These are phyloP conservation scores for Penicillium riverlandense DNA, from an alignment of 495 filamentous ascomycete species.

Conservation along the genomic window DNA sequence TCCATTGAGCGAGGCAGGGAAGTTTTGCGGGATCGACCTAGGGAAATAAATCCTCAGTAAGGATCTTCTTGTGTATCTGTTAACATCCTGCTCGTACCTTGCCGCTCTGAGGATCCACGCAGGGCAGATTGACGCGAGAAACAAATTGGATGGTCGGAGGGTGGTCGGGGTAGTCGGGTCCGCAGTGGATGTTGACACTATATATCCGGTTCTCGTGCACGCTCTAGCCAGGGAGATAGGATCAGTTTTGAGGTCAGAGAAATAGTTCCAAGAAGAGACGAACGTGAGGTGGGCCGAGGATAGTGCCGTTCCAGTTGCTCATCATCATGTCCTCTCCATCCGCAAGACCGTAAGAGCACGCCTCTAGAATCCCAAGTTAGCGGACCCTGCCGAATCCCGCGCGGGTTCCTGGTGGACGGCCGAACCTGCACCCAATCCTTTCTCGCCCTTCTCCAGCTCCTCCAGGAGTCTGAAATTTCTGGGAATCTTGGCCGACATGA, in stretches of 20 bases:
- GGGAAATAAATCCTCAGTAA: background rate
- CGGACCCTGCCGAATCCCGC: background rate
- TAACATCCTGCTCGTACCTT: constrained; percentile 49
- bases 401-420: constrained; percentile 1
- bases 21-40: constrained; percentile 81
- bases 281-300: constrained; percentile 94
- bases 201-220: constrained; percentile 98
- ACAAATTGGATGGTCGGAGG: constrained; percentile 87
- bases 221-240: constrained; percentile 48
- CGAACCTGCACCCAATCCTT: constrained; percentile 85
- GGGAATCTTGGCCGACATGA: constrained; percentile 78
- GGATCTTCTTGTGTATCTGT: background rate
- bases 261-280: constrained; percentile 18
- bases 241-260: background rate
- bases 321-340: constrained; percentile 94
- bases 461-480: constrained; percentile 94
- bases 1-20: constrained; percentile 81
- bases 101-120: constrained; percentile 73
- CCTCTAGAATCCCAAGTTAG: constrained; percentile 51
- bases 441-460: constrained; percentile 98
- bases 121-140: constrained; percentile 90
- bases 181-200: constrained; percentile 95
- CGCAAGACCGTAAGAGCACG: constrained; percentile 92
- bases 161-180: constrained; percentile 76
- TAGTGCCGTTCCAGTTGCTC: constrained; percentile 98